Percentiles rank a stretch among this genome's conserved stretches.
Conservation (phyloP, 805 yeast genomes). For the Ogataea ganodermae region DNA sequence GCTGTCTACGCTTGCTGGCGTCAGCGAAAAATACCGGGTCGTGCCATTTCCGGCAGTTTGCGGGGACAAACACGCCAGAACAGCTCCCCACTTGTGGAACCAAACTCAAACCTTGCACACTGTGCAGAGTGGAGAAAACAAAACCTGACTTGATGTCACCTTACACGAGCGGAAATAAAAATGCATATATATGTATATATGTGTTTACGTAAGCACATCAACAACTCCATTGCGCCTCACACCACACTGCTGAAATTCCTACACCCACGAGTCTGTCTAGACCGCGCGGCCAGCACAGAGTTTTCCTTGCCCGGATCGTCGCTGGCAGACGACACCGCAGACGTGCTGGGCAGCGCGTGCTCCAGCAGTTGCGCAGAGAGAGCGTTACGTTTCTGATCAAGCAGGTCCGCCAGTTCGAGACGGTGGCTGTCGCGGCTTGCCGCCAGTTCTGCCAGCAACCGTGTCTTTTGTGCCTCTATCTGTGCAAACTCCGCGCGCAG, state of each 20-base stretch:
- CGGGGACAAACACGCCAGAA: not conserved
- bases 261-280: not conserved
- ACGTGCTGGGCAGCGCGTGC: not conserved
- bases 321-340: not conserved
- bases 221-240: too few relatives aligned
- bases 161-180: too few relatives aligned
- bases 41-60: slow-evolving; percentile 1
- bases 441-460: not conserved
- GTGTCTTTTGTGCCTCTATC: not conserved
- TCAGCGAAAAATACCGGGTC: too few relatives aligned
- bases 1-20: too few relatives aligned
- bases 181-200: too few relatives aligned
- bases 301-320: slow-evolving; percentile 1
- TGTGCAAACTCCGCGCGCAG: not conserved
- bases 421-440: not conserved
- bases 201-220: too few relatives aligned
- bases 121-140: slow-evolving; percentile 2
- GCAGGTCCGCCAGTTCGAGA: not conserved
- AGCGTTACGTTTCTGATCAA: not conserved
- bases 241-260: slow-evolving; percentile 4
- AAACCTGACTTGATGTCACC: not conserved
- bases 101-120: not conserved
- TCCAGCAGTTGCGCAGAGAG: not conserved
- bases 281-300: not conserved
- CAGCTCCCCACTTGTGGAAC: not conserved